Evolutionary conservation across 2,329 filamentous ascomycete genomes (phyloP).

Genomic region (Coniella vitis): DNA sequence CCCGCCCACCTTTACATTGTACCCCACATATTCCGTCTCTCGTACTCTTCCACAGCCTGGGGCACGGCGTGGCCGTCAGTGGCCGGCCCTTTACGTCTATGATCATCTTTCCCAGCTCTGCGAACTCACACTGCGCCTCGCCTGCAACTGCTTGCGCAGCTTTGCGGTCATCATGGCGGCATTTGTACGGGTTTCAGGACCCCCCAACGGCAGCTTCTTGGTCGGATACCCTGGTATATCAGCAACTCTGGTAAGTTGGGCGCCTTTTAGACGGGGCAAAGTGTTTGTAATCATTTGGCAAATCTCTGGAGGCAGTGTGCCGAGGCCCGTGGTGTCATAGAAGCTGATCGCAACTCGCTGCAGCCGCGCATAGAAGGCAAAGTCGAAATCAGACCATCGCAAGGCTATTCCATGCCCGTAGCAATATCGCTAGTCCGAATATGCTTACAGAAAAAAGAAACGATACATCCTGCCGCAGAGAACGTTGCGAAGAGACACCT

Average conservation of each 20-base stretch:
- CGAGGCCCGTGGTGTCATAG: too few species aligned
- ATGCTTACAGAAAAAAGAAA: conserved; percentile 86
- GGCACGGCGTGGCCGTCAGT: conserved; percentile 20
- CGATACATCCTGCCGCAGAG: conserved; percentile 92
- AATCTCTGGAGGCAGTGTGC: too few species aligned
- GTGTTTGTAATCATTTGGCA: too few species aligned
- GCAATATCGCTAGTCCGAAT: conserved; percentile 90
- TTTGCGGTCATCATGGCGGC: conserved; percentile 51
- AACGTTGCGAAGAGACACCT: conserved; percentile 89
- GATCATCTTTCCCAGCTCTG: conserved; percentile 22
- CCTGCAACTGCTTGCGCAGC: conserved; percentile 4
- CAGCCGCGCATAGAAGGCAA: conserved; percentile 96
- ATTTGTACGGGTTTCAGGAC: conserved; percentile 92
- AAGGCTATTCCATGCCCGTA: conserved; percentile 82
- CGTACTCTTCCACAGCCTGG: conserved; percentile 16
- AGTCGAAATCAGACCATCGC: conserved; percentile 86
- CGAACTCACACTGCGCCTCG: conserved; percentile 3
- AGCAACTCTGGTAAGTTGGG: conserved; percentile 75
- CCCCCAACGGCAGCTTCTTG: conserved; percentile 92
- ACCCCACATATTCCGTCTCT: conserved; percentile 16
- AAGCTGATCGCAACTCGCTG: conserved; percentile 16
- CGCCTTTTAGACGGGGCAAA: conserved; percentile 4
- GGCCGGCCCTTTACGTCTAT: conserved; percentile 19
- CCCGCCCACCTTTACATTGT: conserved; percentile 4
- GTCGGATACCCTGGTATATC: conserved; percentile 98